These are phyloP conservation scores for Calocybe gangraenosa DNA, from an alignment of 768 basidiomycete genomes.

Conservation along the genomic window DNA sequence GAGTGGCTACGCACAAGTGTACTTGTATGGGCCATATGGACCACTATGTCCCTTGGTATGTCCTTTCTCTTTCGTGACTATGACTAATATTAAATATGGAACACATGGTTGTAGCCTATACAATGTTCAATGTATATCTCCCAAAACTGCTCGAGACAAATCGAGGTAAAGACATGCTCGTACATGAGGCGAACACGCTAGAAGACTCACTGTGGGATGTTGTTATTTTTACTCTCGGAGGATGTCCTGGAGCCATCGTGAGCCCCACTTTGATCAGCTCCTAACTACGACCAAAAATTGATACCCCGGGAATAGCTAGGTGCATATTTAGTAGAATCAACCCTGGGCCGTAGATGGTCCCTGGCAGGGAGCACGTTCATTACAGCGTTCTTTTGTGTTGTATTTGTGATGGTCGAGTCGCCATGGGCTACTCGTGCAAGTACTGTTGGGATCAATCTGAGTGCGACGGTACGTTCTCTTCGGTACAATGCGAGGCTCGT, in stretches of 20 bases:
- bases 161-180: constrained; percentile 28
- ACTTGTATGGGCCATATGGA: constrained; percentile 79
- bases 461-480: constrained; percentile 52
- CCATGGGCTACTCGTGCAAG: constrained; percentile 59
- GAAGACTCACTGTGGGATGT: constrained; percentile 78
- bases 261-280: constrained; percentile 22
- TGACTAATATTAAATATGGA: background rate
- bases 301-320: constrained; percentile 51
- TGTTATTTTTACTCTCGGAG: constrained; percentile 80
- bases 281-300: background rate
- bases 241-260: constrained; percentile 82
- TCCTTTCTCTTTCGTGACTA: constrained; percentile 5
- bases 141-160: constrained; percentile 86
- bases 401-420: constrained; percentile 59
- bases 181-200: constrained; percentile 36
- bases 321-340: constrained; percentile 75
- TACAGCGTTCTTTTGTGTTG: constrained; percentile 70
- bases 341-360: constrained; percentile 65
- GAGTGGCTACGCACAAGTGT: constrained; percentile 77
- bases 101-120: constrained; percentile 50
- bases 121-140: constrained; percentile 91
- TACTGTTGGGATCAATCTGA: constrained; percentile 74
- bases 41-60: constrained; percentile 71
- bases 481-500: background rate
- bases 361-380: constrained; percentile 71